Evolutionary conservation across 768 basidiomycete species (phyloP).

Genomic region (Cystobasidium onofrii): DNA sequence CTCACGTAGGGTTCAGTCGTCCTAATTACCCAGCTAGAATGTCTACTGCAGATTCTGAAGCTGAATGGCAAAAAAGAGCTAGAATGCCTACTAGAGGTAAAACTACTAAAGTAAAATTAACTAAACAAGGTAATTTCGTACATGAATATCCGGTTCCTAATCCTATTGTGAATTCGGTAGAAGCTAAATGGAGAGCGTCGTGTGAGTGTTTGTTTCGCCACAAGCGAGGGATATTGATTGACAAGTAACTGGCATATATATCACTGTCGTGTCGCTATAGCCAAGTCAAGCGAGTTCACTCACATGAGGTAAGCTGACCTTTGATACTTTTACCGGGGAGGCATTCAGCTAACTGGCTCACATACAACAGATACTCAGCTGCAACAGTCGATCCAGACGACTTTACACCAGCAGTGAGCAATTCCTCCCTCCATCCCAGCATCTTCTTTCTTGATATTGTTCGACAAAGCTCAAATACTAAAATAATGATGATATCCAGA

Average conservation of each 20-base stretch:
- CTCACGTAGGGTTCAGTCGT: background rate
- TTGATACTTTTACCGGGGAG: background rate
- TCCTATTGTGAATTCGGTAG: slow-evolving; percentile 32
- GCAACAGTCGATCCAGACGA: slow-evolving; percentile 79
- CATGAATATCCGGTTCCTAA: slow-evolving; percentile 41
- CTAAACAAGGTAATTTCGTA: slow-evolving; percentile 46
- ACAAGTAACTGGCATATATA: no score
- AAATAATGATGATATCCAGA: no score
- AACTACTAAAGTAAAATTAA: slow-evolving; percentile 85
- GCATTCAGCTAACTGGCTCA: slow-evolving; percentile 49
- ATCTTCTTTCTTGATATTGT: no score
- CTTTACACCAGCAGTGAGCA: slow-evolving; percentile 55
- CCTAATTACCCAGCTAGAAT: background rate
- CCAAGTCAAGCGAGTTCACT: slow-evolving; percentile 70
- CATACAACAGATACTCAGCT: slow-evolving; percentile 78
- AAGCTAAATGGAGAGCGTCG: slow-evolving; percentile 18
- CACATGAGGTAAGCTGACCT: slow-evolving; percentile 16
- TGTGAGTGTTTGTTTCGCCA: slow-evolving; percentile 24
- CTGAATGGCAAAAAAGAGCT: slow-evolving; percentile 17
- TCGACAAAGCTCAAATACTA: no score
- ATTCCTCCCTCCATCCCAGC: no score
- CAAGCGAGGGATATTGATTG: no score
- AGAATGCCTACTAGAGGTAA: slow-evolving; percentile 36
- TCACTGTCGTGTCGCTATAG: no score
- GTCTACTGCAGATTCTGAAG: slow-evolving; percentile 30